Base-by-base conservation (phyloP, 2,329 filamentous ascomycete genomes). In the Hymenoscyphus linearis region DNA sequence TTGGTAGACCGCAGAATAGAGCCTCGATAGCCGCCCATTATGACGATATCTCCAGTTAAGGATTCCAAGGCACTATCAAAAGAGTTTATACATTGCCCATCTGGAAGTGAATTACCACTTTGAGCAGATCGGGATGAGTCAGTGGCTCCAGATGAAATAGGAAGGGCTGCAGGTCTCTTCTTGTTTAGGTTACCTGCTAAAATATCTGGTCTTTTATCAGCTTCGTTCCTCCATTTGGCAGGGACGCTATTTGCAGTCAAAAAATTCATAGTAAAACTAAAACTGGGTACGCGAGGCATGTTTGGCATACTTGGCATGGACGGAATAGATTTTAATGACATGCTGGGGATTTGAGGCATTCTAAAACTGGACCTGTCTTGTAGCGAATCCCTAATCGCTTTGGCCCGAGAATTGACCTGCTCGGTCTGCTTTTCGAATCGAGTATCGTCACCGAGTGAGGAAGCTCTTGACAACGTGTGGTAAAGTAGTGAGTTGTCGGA, bases 1-100 rank as follows among this genome's bases (percentile, higher is more conserved):
- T 91, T 87, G 12, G 91, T 88, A 12, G 91, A 96, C 34, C 93
- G 86, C 34, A 98, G 75, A n/a, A 97, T 82, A 0, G 93, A 96
- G 3, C 93, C 93, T 66, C 93, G 83, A 71, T 97, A 96, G 14
- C 93, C 93, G 22, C 93, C 93, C 71, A 98, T 82, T 34, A 97
- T 80, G 7, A 98, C 91, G 7, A 98, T 74, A 71, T 98, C 93
- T 0, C 93, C 93, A 0, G 86, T 90, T 25, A 96, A 77, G 4
- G 85, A 78, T 54, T 88, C 85, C 54, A 96, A 71, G 1, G 84
- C 85, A 61, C 80, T 74, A 53, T 74, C 57, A 71, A 76, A 71
- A 71, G 79, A 77, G 36, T 55, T 65, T 25, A 61, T 60, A 55
- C 60, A 16, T 73, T 79, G 69, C 87, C 81, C 64, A 85, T 70